Base-by-base conservation (phyloP, 2,329 filamentous ascomycete genomes). In the Berkeleyomyces basicola region DNA sequence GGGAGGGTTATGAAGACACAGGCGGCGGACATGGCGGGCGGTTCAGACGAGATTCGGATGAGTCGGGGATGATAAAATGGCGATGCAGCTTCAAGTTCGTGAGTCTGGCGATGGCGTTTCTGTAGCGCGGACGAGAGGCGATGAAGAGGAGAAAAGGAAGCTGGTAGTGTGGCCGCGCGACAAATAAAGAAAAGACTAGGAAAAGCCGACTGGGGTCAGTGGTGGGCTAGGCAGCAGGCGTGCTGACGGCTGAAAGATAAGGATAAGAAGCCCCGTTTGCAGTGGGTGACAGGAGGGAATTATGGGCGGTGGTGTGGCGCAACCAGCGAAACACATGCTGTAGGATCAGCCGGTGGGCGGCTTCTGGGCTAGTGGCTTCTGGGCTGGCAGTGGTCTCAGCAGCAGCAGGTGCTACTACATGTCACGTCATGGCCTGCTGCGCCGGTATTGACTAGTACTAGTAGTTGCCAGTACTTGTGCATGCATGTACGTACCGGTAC, bases 211-310 rank as follows among this genome's bases (percentile, higher is more conserved):
- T 23, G 23, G 23, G 23, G 23, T 23, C 23, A 23, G 23, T 23
- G 23, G 23, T 23, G 2, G 23, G 23, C 23, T 23, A 23, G 23
- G 23, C 23, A 23, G 23, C 23, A 23, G 23, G 23, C 23, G 23
- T 23, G 23, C 23, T 23, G 23, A 23, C 23, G 23, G 23, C 23
- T 23, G 61, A 62, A 42, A 10, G n/a, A 42, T 58, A 11, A 43
- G 49, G 51, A 44, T 31, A 58, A 62, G 44, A 58, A 47, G 51
- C 61, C 49, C 61, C 61, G 61, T 62, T 58, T 58, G 49, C 51
- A 62, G 43, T 23, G 47, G 39, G 58, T 3, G 1, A 37, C 33
- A 57, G 33, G 61, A 57, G 61, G 51, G 31, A 44, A 58, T 42
- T 49, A 11, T 61, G n/a, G 16, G 44, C n/a, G 14, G 33, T 16